Percentiles rank a stretch among this genome's conserved stretches.
Evolutionary conservation across 345 rosid genomes (phyloP).

Genomic region (Aquilaria malaccensis): DNA sequence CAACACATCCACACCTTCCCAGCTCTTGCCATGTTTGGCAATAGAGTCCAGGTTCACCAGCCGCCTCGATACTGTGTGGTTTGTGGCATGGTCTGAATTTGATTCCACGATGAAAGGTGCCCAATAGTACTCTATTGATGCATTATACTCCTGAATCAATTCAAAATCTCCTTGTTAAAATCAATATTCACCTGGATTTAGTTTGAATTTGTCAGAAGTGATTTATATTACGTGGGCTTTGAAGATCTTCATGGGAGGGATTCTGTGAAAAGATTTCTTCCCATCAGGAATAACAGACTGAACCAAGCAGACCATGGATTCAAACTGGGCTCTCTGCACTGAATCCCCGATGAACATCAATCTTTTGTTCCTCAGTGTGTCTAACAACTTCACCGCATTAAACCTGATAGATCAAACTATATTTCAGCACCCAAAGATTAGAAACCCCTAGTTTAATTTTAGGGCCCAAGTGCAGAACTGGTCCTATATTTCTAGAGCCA

Average conservation of each 20-base stretch:
- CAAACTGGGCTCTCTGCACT: constrained; percentile 83
- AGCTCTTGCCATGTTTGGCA: constrained; percentile 68
- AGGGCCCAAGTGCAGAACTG: no score
- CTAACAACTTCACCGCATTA: constrained; percentile 67
- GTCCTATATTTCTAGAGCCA: no score
- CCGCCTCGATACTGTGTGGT: constrained; percentile 68
- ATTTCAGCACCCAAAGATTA: not conserved
- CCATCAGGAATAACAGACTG: constrained; percentile 72
- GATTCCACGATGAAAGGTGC: constrained; percentile 92
- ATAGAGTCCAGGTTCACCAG: constrained; percentile 79
- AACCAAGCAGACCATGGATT: constrained; percentile 80
- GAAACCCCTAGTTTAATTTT: no score
- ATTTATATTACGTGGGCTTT: constrained; percentile 50
- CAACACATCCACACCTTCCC: constrained; percentile 66
- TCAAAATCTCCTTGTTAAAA: not conserved
- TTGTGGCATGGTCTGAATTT: constrained; percentile 86
- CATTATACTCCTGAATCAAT: constrained; percentile 60
- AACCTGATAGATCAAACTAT: constrained; percentile 41
- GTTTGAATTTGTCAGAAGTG: constrained; percentile 5
- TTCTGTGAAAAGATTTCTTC: constrained; percentile 55
- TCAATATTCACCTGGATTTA: not conserved
- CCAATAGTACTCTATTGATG: constrained; percentile 84
- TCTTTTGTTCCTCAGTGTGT: constrained; percentile 63
- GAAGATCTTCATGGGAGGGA: constrained; percentile 90
- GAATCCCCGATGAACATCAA: constrained; percentile 94